Evolutionary conservation across 2,329 filamentous ascomycete genomes (phyloP).

Genomic region (Paraconiothyrium brasiliense): DNA sequence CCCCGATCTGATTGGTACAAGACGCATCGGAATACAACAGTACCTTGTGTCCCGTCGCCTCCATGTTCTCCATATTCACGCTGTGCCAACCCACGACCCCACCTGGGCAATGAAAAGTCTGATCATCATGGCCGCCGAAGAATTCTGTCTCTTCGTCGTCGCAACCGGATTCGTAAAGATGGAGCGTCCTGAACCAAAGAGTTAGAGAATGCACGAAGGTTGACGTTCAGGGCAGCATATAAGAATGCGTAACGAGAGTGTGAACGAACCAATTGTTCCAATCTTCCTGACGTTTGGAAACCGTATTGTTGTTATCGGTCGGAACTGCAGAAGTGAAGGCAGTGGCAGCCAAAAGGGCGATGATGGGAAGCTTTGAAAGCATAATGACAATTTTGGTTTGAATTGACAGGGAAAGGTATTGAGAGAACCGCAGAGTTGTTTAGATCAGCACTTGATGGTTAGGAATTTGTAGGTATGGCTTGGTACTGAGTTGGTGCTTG

Average conservation of each 20-base stretch:
- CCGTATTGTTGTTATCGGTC: neutral
- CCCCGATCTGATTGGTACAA: neutral
- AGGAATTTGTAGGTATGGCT: neutral
- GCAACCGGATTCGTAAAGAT: neutral
- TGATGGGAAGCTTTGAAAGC: neutral
- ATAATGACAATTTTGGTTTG: neutral
- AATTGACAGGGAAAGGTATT: neutral
- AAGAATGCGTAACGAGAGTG: neutral
- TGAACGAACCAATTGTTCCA: neutral
- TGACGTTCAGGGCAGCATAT: neutral
- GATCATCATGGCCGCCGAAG: neutral
- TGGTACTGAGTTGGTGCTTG: too few species aligned
- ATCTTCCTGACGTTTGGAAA: neutral
- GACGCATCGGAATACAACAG: neutral
- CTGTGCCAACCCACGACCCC: neutral
- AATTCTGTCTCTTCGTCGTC: neutral
- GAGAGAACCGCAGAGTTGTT: too few species aligned
- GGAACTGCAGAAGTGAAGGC: neutral
- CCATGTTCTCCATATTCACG: slow-evolving; percentile 1
- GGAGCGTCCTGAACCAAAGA: neutral
- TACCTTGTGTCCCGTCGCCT: neutral
- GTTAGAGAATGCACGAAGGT: neutral
- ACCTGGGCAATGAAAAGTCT: neutral
- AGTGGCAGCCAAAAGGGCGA: neutral
- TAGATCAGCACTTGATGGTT: neutral